phyloP scores from a whole-genome alignment of 1,284 basidiomycete genomes.

The Trichosporon sp. region DNA sequence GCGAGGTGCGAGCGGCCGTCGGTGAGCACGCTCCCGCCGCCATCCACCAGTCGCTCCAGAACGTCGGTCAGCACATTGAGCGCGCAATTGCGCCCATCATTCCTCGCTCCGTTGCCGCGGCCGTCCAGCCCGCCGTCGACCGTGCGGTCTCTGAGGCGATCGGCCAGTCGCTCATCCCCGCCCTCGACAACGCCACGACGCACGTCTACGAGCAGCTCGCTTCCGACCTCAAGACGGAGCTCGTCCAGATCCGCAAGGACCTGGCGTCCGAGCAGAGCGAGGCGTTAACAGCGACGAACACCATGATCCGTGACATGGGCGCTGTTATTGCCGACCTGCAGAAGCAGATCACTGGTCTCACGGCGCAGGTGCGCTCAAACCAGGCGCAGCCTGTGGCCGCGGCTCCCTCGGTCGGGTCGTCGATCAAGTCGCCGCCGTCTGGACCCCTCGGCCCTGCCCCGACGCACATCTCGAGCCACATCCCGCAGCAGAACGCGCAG shows the following conservation, averaged over 20 bases:
- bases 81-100: conserved; percentile 34
- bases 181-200: conserved; percentile 32
- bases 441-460: conserved; percentile 11
- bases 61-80: conserved; percentile 40
- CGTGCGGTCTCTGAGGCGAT: conserved; percentile 39
- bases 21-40: conserved; percentile 32
- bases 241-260: conserved; percentile 45
- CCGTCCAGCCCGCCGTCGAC: conserved; percentile 41
- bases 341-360: conserved; percentile 37
- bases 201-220: conserved; percentile 41
- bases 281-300: conserved; percentile 29
- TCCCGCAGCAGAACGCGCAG: not conserved
- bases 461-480: conserved; percentile 22
- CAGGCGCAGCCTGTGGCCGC: conserved; percentile 12
- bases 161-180: conserved; percentile 39
- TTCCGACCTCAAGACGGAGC: conserved; percentile 46
- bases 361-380: conserved; percentile 33
- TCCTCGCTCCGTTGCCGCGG: conserved; percentile 35
- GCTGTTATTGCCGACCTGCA: conserved; percentile 37
- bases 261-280: conserved; percentile 32
- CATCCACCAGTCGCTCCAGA: conserved; percentile 36
- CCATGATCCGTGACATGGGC: conserved; percentile 34
- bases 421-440: conserved; percentile 21
- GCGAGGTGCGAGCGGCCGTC: conserved; percentile 33
- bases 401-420: not conserved